Evolutionary conservation across 1,139 yeast genomes (phyloP).

Genomic region (Meyerozyma sp.): DNA sequence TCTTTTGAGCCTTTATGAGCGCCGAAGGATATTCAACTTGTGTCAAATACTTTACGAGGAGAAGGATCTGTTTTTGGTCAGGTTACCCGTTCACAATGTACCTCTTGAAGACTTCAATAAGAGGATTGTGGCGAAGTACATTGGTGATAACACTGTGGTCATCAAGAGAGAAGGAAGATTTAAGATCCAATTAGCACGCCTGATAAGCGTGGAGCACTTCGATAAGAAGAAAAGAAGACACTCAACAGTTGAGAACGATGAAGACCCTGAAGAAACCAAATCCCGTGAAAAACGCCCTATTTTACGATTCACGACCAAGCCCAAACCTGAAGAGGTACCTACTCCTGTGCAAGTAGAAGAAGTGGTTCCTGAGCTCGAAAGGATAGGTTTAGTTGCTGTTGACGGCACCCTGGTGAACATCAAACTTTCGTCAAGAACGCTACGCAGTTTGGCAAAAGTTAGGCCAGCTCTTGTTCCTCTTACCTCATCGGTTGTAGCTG

Average conservation of each 20-base stretch:
- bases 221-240: conserved; percentile 2
- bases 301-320: conserved; percentile 1
- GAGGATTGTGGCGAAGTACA: conserved; percentile 53
- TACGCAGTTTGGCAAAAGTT: conserved; percentile 5
- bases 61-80: conserved; percentile 55
- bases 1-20: conserved; percentile 51
- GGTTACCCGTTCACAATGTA: conserved; percentile 56
- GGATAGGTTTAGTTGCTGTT: neutral
- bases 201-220: conserved; percentile 9
- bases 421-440: conserved; percentile 6
- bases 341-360: neutral
- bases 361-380: conserved; percentile 1
- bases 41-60: conserved; percentile 64
- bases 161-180: conserved; percentile 41
- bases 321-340: neutral
- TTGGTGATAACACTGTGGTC: conserved; percentile 43
- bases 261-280: conserved; percentile 3
- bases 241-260: neutral
- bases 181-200: conserved; percentile 34
- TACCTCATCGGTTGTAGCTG: neutral
- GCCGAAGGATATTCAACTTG: conserved; percentile 60
- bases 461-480: conserved; percentile 1
- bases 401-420: conserved; percentile 8
- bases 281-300: conserved; percentile 1
- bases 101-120: conserved; percentile 47